These are phyloP conservation scores for Meira miltonrushii DNA, from an alignment of 1,284 basidiomycete species.

Conservation along the genomic window DNA sequence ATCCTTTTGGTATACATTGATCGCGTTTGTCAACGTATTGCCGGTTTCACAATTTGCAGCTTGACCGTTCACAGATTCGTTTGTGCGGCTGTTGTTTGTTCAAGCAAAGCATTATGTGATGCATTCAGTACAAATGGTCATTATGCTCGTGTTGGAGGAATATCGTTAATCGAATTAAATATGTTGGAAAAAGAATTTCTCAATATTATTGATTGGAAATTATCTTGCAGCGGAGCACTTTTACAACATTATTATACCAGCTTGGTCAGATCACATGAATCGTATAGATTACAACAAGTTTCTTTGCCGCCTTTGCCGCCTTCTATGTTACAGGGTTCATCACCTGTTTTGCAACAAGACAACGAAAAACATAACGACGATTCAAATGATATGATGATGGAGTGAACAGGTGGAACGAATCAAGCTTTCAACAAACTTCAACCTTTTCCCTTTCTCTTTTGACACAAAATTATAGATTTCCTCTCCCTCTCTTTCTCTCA, in stretches of 20 bases:
- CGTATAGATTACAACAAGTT: constrained; percentile 14
- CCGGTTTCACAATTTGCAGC: constrained; percentile 49
- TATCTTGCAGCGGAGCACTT: constrained; percentile 38
- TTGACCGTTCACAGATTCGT: constrained; percentile 51
- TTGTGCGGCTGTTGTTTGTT: constrained; percentile 48
- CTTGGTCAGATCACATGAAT: constrained; percentile 38
- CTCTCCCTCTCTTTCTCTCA: too few relatives aligned
- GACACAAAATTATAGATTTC: too few relatives aligned
- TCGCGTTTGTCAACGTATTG: constrained; percentile 44
- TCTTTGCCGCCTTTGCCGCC: not conserved
- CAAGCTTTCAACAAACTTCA: too few relatives aligned
- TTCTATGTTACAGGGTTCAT: too few relatives aligned
- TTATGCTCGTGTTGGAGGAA: constrained; percentile 49
- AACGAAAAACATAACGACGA: too few relatives aligned
- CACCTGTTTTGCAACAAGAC: too few relatives aligned
- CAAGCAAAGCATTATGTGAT: constrained; percentile 50
- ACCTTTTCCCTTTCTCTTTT: too few relatives aligned
- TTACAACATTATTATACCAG: constrained; percentile 50
- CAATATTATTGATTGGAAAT: constrained; percentile 46
- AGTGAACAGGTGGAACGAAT: too few relatives aligned
- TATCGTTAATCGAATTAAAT: constrained; percentile 49
- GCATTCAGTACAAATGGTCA: constrained; percentile 51
- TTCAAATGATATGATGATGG: too few relatives aligned
- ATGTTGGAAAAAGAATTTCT: constrained; percentile 51
- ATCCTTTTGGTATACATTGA: constrained; percentile 52